phyloP scores from a whole-genome alignment of 1,284 basidiomycete species.

The Rhodotorula sp. region DNA sequence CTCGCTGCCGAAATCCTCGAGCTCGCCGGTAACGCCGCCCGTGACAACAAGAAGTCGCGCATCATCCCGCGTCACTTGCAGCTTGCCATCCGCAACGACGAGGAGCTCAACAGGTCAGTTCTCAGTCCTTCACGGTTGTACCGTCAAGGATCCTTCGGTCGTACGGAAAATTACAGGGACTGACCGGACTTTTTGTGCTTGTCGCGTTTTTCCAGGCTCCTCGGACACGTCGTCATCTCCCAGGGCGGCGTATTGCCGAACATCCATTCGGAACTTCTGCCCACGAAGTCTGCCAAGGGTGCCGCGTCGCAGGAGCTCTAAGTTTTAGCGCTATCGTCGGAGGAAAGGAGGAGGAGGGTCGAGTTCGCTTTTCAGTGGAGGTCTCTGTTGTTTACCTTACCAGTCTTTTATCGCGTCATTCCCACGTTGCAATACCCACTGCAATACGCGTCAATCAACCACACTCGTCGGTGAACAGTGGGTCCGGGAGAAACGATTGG shows the following conservation, averaged over 20 bases:
- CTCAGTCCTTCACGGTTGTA: not conserved
- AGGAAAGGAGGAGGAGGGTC: too few relatives aligned
- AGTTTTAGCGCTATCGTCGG: too few relatives aligned
- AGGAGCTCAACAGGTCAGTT: conserved; percentile 42
- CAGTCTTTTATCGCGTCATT: too few relatives aligned
- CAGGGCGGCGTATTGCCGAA: conserved; percentile 57
- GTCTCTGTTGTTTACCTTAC: too few relatives aligned
- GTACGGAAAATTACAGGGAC: too few relatives aligned
- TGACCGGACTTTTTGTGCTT: not conserved
- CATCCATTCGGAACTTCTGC: conserved; percentile 65
- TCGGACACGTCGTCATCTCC: conserved; percentile 81
- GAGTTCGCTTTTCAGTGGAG: too few relatives aligned
- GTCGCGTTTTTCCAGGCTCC: conserved; percentile 56
- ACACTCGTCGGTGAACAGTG: too few relatives aligned
- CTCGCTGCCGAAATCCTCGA: conserved; percentile 84
- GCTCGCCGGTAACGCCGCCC: conserved; percentile 73
- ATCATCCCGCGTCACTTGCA: conserved; percentile 87
- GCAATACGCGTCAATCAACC: too few relatives aligned
- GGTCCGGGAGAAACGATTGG: too few relatives aligned
- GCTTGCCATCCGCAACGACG: conserved; percentile 67
- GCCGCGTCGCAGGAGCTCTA: conserved; percentile 20
- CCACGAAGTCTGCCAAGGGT: conserved; percentile 55
- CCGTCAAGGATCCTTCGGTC: not conserved
- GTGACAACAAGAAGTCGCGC: conserved; percentile 79
- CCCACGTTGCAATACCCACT: too few relatives aligned